These are phyloP conservation scores for Yamadazyma kitorensis DNA, from an alignment of 805 yeast genomes.

Conservation along the genomic window DNA sequence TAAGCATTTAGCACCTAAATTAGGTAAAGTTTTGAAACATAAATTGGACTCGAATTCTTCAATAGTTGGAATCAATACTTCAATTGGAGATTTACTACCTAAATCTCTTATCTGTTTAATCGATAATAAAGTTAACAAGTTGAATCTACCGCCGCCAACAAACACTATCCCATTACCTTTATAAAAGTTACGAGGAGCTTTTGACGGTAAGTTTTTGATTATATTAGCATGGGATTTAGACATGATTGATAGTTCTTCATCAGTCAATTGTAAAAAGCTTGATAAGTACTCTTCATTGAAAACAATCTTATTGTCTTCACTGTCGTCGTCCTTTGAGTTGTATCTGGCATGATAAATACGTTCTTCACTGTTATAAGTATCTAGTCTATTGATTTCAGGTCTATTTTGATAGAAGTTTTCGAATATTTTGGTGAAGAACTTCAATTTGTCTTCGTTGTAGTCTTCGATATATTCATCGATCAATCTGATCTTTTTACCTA, in stretches of 20 bases:
- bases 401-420: conserved; percentile 36
- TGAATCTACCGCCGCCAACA: conserved; percentile 79
- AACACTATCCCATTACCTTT: conserved; percentile 57
- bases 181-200: conserved; percentile 34
- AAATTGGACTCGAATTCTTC: conserved; percentile 70
- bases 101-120: conserved; percentile 61
- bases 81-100: conserved; percentile 74
- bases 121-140: conserved; percentile 67
- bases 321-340: conserved; percentile 26
- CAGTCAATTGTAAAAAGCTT: conserved; percentile 45
- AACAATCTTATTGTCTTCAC: conserved; percentile 25
- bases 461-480: conserved; percentile 8
- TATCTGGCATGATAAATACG: conserved; percentile 57
- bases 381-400: conserved; percentile 45
- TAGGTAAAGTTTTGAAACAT: conserved; percentile 37
- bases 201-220: conserved; percentile 42
- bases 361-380: conserved; percentile 42
- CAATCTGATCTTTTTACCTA: conserved; percentile 6
- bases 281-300: conserved; percentile 54
- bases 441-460: conserved; percentile 8
- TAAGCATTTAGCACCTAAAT: conserved; percentile 37
- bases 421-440: conserved; percentile 43
- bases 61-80: conserved; percentile 70
- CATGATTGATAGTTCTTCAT: conserved; percentile 43
- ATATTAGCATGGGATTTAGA: conserved; percentile 46